Evolutionary conservation across 1,139 yeast species (phyloP).

Genomic region (Meyerozyma sp.): DNA sequence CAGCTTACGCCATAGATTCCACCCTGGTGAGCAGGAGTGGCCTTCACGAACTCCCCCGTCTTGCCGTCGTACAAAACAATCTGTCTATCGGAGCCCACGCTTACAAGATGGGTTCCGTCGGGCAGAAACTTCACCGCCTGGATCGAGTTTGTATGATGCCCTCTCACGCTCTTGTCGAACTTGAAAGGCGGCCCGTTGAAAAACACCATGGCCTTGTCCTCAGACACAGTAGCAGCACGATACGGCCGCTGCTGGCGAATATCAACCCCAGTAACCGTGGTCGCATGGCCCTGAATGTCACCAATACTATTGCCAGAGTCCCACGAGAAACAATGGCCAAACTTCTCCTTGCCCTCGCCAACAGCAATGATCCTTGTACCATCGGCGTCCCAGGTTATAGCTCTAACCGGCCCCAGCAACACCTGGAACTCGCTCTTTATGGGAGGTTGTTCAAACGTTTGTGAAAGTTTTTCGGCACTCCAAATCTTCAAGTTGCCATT

Average conservation of each 20-base stretch:
- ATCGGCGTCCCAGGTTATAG: slow-evolving; percentile 92
- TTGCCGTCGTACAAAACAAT: slow-evolving; percentile 82
- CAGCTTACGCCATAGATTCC: slow-evolving; percentile 78
- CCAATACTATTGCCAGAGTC: slow-evolving; percentile 96
- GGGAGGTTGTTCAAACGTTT: slow-evolving; percentile 40
- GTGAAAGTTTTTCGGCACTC: slow-evolving; percentile 19
- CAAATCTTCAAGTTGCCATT: slow-evolving; percentile 83
- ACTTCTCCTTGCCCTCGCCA: slow-evolving; percentile 89
- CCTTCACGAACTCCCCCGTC: slow-evolving; percentile 66
- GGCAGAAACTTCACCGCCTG: slow-evolving; percentile 83
- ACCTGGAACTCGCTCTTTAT: slow-evolving; percentile 81
- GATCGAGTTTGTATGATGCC: slow-evolving; percentile 71
- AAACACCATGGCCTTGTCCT: slow-evolving; percentile 80
- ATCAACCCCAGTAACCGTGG: slow-evolving; percentile 75
- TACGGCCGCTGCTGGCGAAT: slow-evolving; percentile 88
- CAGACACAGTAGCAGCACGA: slow-evolving; percentile 90
- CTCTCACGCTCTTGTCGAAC: slow-evolving; percentile 67
- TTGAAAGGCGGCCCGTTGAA: slow-evolving; percentile 93
- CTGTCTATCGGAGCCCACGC: slow-evolving; percentile 82
- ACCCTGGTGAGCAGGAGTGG: slow-evolving; percentile 63
- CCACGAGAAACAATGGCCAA: slow-evolving; percentile 89
- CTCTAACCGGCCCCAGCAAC: slow-evolving; percentile 76
- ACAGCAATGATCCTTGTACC: slow-evolving; percentile 83
- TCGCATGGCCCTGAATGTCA: slow-evolving; percentile 92
- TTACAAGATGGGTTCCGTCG: slow-evolving; percentile 64